These are phyloP conservation scores for Fraxinus velutina DNA, from an alignment of 305 asterid species.

Conservation along the genomic window DNA sequence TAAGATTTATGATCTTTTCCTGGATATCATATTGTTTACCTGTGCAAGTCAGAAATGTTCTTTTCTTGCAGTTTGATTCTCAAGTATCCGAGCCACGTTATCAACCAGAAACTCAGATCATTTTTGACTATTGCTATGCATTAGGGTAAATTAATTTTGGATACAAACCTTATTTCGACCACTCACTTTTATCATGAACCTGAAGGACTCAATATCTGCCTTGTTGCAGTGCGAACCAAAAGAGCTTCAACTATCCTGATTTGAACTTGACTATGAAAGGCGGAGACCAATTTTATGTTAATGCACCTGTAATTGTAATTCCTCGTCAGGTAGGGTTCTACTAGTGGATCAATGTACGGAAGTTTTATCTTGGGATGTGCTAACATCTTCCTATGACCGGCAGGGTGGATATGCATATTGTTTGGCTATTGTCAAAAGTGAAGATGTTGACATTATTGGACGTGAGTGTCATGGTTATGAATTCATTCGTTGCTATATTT, in stretches of 20 bases:
- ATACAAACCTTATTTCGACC: not conserved
- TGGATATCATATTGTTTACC: not conserved
- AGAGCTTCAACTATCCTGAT: conserved; percentile 37
- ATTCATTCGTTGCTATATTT: not conserved
- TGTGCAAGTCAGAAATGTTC: not conserved
- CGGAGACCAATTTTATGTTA: conserved; percentile 35
- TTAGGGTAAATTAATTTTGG: conserved; percentile 42
- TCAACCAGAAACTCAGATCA: conserved; percentile 36
- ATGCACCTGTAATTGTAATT: conserved; percentile 37
- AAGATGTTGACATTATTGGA: conserved; percentile 76
- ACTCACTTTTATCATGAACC: too few species aligned
- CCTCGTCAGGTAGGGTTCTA: conserved; percentile 40
- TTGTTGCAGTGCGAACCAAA: conserved; percentile 53
- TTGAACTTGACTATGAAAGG: conserved; percentile 79
- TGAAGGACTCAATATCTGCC: conserved; percentile 15
- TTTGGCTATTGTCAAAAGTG: conserved; percentile 73
- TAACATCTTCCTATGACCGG: conserved; percentile 17
- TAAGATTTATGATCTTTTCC: not conserved
- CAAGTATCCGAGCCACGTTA: conserved; percentile 48
- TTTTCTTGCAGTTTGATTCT: conserved; percentile 59
- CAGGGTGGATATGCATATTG: conserved; percentile 63
- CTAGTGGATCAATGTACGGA: not conserved
- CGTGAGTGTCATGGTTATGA: conserved; percentile 54
- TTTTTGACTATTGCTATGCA: conserved; percentile 72
- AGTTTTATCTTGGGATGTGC: conserved; percentile 12